Base-by-base conservation (phyloP, 2,329 filamentous ascomycete species). In the Colletotrichum coccodes region DNA sequence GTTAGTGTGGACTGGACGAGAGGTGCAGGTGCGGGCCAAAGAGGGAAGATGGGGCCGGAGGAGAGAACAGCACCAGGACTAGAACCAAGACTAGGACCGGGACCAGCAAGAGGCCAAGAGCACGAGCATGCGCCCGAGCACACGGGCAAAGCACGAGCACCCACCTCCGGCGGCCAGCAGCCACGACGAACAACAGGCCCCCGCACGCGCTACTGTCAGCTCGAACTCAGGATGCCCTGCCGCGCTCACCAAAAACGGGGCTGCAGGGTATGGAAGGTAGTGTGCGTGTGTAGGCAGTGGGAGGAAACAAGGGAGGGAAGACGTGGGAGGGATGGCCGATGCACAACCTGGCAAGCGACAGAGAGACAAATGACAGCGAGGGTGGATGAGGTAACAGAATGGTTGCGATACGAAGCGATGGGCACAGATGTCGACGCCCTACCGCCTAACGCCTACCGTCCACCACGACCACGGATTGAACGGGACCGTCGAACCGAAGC, bases 11-110 rank as follows among this genome's bases (percentile, higher is more conserved):
- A 28, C 38, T 46, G 40, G 21, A 58, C 11, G 23, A 14, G 38
- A 44, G n/a, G 65, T 52, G 46, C 38, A 47, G 53, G 60, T 53
- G 30, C 44, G 40, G 64, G 32, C 65, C 46, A 64, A 54, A 21
- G 64, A 68, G 64, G 54, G 60, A 68, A 68, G 61, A 68, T 52
- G 60, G 66, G 49, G 32, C 66, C 28, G 34, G 60, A 53, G 58
- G 66, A 68, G 66, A 68, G 53, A 68, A 68, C 61, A 65, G 61
- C 34, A 50, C 53, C 38, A 52, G 28, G 52, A 38, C 62, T 53
- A 53, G 42, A 54, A 44, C 46, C 28, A 60, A 30, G 18, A 49
- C 53, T 30, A 38, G 40, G 21, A 36, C 26, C 23, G 38, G 36
- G 16, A 21, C 38, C n/a, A 58, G n/a, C 30, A 21, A 28, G 32